Evolutionary conservation across 495 filamentous ascomycete species (phyloP), one percentile per base, ranked within the genome.

Genomic region (Penicillium dipodomyicola): DNA sequence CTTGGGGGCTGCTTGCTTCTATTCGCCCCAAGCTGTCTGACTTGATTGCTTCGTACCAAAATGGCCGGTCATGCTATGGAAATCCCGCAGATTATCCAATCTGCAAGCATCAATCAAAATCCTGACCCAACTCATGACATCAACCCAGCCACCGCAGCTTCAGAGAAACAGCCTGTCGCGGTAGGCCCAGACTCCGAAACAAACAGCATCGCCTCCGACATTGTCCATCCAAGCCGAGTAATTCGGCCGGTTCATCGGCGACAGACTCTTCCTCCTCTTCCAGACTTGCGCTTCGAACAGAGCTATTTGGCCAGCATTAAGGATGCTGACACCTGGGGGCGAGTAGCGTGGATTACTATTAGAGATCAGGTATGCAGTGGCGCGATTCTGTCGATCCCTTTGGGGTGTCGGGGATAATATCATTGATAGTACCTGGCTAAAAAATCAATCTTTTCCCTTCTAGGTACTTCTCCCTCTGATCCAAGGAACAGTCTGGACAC

Each of bases 271-370:
- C 90, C 90, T 49, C 93, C 95, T 1, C 73, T 98, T 64, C 94
- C 94, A 2, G 94, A 98, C 72, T 74, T 98, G 61, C 80, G 94
- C 49, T 97, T 97, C 71, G 94, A 98, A 77, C 94, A 98, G 80
- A 96, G 91, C 74, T 97, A 97, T 67, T 78, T 98, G 40, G 86
- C 86, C 46, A 92, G 90, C 68, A 84, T 98, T 52, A 82, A 84
- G 60, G 77, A 81, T 48, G 90, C 90, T 20, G 81, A 94, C 55
- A 85, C 83, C 25, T 90, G 83, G 84, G 84, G 86, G 72, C 82
- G 82, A 59, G 81, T 98, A 35, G 80, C 80, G 23, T 90, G 84
- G 81, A 93, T 97, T 59, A 97, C 94, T 19, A 67, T 87, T 46
- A 73, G 90, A 64, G 94, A 97, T 72, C 93, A 97, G 82, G 88